Conservation (phyloP, 805 yeast species). For the Blastobotrys americana region DNA sequence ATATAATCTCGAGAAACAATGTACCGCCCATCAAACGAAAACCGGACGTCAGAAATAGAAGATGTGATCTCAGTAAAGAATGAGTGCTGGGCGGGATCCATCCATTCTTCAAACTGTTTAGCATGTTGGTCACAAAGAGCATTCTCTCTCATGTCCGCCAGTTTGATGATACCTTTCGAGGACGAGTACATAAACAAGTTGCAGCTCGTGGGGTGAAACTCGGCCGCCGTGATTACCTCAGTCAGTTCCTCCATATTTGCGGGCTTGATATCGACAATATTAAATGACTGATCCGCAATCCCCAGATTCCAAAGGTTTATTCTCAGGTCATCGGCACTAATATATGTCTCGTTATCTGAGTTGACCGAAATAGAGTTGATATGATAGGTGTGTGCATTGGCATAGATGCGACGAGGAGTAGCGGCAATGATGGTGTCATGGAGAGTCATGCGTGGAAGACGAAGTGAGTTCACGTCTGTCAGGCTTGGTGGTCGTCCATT, state of each 20-base stretch:
- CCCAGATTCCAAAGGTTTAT: slow-evolving; percentile 93
- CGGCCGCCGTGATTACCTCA: slow-evolving; percentile 94
- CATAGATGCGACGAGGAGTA: slow-evolving; percentile 81
- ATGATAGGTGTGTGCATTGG: slow-evolving; percentile 97
- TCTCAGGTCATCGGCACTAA: slow-evolving; percentile 88
- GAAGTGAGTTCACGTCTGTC: slow-evolving; percentile 38
- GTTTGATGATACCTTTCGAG: slow-evolving; percentile 89
- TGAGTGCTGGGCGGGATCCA: slow-evolving; percentile 87
- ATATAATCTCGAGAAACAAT: slow-evolving; percentile 95
- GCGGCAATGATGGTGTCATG: slow-evolving; percentile 96
- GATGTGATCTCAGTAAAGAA: slow-evolving; percentile 97
- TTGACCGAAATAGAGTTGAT: slow-evolving; percentile 92
- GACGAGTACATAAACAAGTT: slow-evolving; percentile 92
- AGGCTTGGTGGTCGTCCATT: slow-evolving; percentile 23
- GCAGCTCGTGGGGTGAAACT: slow-evolving; percentile 90
- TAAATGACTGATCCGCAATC: slow-evolving; percentile 90
- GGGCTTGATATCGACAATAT: slow-evolving; percentile 96
- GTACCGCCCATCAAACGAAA: slow-evolving; percentile 85
- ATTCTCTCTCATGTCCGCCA: slow-evolving; percentile 93
- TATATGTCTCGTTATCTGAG: slow-evolving; percentile 91
- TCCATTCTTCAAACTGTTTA: slow-evolving; percentile 75
- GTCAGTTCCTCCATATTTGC: slow-evolving; percentile 98
- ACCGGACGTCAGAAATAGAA: slow-evolving; percentile 87
- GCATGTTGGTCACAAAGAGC: slow-evolving; percentile 90
- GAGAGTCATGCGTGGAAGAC: slow-evolving; percentile 79